Evolutionary conservation across 2,329 filamentous ascomycete species (phyloP), one percentile per base, ranked within the genome.

Genomic region (Cladosporium cucumerinum): DNA sequence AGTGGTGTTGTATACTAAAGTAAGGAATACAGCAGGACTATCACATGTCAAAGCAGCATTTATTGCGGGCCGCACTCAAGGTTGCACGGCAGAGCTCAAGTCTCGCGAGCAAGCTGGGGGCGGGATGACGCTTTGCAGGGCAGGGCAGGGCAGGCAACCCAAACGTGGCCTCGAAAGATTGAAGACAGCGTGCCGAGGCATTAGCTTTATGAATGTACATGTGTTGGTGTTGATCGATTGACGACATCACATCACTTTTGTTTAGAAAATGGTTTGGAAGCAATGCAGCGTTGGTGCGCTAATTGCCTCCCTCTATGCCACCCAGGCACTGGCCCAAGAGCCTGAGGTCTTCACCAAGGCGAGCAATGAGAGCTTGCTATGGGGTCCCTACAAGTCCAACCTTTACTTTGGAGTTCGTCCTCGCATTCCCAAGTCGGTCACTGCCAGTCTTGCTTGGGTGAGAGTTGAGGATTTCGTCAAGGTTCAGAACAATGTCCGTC

Each of bases 301-400:
- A 67, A 64, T 72, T 48, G 67, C 68, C 16, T 67, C 71, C 36
- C 54, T 69, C 48, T 70, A 60, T 49, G 70, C 69, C 64, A 66
- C 65, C 36, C 64, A 67, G 39, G 66, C 63, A 36, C 58, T 70
- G 26, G 67, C 66, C 25, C 59, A 69, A 49, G 69, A 71, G 23
- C 57, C 52, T 58, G 54, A 64, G 28, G 71, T 75, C 66, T 77
- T 76, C 70, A 72, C 68, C 64, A 80, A 79, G 72, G 81, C 82
- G 26, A 85, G 82, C 70, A 97, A 98, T 78, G 85, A 96, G 74
- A 94, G 90, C 73, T 83, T 99, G 71, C 84, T 98, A 81, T 99
- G 95, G 95, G 95, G 95, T 0, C 92, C 95, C 1, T 99, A 98
- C 80, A 87, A 92, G 71, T 90, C 94, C 0, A 97, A 97, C 74